Percentiles rank a stretch among this genome's conserved stretches.
Evolutionary conservation across 2,329 filamentous ascomycete species (phyloP).

Genomic region (Aspergillus carbonarius): DNA sequence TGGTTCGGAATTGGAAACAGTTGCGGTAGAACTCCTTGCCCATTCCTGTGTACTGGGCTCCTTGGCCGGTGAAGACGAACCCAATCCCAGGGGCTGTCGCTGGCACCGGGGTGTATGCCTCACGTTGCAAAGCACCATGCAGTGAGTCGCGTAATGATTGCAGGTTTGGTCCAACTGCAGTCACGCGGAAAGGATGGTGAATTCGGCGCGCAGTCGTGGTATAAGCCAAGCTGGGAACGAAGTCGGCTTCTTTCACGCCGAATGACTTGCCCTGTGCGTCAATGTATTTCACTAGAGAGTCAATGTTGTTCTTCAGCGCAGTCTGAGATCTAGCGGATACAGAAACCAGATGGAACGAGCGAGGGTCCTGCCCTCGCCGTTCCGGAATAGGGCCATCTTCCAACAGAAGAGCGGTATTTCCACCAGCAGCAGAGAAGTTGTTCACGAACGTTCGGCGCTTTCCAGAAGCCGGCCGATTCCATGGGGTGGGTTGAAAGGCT

Average conservation of each 20-base stretch:
- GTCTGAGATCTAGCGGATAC: slow-evolving; percentile 52
- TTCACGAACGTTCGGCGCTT: slow-evolving; percentile 55
- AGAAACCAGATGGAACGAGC: slow-evolving; percentile 58
- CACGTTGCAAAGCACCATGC: slow-evolving; percentile 9
- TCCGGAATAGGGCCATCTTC: slow-evolving; percentile 57
- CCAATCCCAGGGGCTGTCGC: slow-evolving; percentile 21
- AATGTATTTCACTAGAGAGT: slow-evolving; percentile 55
- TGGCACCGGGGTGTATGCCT: slow-evolving; percentile 14
- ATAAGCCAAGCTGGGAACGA: slow-evolving; percentile 57
- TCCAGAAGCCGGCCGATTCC: slow-evolving; percentile 30
- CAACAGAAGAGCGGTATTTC: slow-evolving; percentile 67
- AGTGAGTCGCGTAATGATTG: slow-evolving; percentile 12
- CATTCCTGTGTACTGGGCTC: slow-evolving; percentile 38
- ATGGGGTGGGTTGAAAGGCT: slow-evolving; percentile 46
- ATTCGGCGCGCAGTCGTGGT: slow-evolving; percentile 61
- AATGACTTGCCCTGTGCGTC: slow-evolving; percentile 13
- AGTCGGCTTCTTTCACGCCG: slow-evolving; percentile 47
- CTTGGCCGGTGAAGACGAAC: slow-evolving; percentile 40
- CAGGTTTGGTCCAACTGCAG: slow-evolving; percentile 24
- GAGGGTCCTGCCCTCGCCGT: slow-evolving; percentile 46
- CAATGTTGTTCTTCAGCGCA: slow-evolving; percentile 55
- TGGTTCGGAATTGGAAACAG: slow-evolving; percentile 28
- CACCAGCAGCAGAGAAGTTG: slow-evolving; percentile 70
- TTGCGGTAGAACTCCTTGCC: slow-evolving; percentile 36
- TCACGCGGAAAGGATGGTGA: slow-evolving; percentile 40